Evolutionary conservation across 2,329 filamentous ascomycete genomes (phyloP).

Genomic region (Elsinoe ampelina): DNA sequence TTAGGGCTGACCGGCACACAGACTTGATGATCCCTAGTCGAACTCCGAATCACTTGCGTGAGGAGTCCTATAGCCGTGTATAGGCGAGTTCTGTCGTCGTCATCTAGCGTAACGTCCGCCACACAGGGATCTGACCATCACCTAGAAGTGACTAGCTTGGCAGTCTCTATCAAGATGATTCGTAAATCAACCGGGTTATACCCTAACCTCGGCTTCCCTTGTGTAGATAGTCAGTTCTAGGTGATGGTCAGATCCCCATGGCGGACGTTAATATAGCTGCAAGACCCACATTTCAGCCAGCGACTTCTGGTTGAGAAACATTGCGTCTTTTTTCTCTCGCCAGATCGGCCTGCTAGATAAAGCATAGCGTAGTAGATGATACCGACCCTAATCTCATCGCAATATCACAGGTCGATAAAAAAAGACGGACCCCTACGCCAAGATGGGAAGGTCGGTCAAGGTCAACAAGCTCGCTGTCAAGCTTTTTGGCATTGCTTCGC

Average conservation of each 20-base stretch:
- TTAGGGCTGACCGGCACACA: too few species aligned
- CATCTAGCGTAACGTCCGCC: too few species aligned
- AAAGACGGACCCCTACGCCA: not conserved
- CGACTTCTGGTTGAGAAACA: not conserved
- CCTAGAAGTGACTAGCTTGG: too few species aligned
- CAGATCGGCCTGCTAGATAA: not conserved
- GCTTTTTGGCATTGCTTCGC: slow-evolving; percentile 12
- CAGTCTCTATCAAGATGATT: too few species aligned
- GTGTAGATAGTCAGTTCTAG: too few species aligned
- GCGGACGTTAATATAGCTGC: not conserved
- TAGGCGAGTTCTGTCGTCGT: not conserved
- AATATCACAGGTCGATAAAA: not conserved
- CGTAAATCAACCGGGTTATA: too few species aligned
- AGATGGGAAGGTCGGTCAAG: slow-evolving; percentile 11
- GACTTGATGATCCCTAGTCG: too few species aligned
- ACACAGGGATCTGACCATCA: too few species aligned
- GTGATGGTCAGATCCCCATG: too few species aligned
- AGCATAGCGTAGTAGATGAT: not conserved
- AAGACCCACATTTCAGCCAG: not conserved
- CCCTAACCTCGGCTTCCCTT: too few species aligned
- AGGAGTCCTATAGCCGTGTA: not conserved
- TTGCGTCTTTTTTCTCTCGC: not conserved
- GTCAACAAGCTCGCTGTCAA: not conserved
- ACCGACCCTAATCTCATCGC: not conserved
- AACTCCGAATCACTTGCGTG: too few species aligned